These are phyloP conservation scores for Dillenia turbinata DNA, from an alignment of 164 flowering plant genomes.

Conservation along the genomic window DNA sequence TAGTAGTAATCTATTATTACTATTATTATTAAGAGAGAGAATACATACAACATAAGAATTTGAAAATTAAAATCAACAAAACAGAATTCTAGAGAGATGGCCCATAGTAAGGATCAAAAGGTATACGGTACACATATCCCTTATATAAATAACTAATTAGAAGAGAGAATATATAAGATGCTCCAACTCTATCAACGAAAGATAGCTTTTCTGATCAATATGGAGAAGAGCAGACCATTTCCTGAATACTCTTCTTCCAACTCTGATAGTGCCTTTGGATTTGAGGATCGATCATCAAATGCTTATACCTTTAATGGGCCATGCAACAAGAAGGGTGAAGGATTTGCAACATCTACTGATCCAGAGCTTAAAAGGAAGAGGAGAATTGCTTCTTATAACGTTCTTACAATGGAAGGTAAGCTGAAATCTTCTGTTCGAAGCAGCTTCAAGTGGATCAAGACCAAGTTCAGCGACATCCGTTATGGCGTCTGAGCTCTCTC, in stretches of 20 bases:
- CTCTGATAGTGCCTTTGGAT: constrained; percentile 34
- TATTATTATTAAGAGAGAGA: too few relatives aligned
- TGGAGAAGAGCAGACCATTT: constrained; percentile 64
- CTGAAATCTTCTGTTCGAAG: constrained; percentile 51
- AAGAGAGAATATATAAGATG: not conserved
- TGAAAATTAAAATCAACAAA: too few relatives aligned
- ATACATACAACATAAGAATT: too few relatives aligned
- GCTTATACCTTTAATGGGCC: constrained; percentile 71
- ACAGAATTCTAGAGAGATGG: too few relatives aligned
- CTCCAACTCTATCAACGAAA: not conserved
- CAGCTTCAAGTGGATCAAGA: constrained; percentile 87
- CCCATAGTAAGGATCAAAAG: not conserved
- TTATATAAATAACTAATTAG: not conserved
- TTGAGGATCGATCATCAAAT: constrained; percentile 25
- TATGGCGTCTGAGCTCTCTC: constrained; percentile 21
- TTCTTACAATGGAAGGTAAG: constrained; percentile 55
- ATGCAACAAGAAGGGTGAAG: constrained; percentile 21
- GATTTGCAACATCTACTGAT: constrained; percentile 36
- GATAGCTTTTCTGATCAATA: constrained; percentile 1
- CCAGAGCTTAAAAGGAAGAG: constrained; percentile 73
- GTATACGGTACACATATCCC: not conserved
- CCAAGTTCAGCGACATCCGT: constrained; percentile 50
- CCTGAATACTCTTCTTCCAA: constrained; percentile 38
- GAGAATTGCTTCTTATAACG: constrained; percentile 64
- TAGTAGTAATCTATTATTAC: too few relatives aligned